These are phyloP conservation scores for Aplosporella prunicola DNA, from an alignment of 2,329 filamentous ascomycete species.

Conservation along the genomic window DNA sequence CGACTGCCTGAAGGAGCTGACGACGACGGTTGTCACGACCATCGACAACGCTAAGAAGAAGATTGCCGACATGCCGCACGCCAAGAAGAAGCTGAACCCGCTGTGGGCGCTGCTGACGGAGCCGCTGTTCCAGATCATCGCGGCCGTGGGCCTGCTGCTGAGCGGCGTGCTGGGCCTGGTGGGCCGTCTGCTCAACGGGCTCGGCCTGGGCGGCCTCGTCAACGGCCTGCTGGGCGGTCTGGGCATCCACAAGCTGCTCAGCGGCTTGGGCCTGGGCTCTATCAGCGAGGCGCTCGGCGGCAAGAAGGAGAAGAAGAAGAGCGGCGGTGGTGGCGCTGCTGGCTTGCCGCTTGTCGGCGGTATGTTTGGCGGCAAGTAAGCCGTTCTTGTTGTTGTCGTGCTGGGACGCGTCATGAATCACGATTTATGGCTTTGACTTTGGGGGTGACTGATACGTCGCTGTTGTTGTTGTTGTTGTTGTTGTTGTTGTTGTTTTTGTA, in stretches of 20 bases:
- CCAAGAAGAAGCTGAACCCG: conserved; percentile 89
- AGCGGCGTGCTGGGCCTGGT: conserved; percentile 78
- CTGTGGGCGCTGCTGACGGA: conserved; percentile 76
- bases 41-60: conserved; percentile 85
- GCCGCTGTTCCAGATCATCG: conserved; percentile 85
- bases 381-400: background rate
- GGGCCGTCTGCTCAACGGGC: conserved; percentile 66
- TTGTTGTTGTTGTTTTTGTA: too few relatives aligned
- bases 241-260: conserved; percentile 65
- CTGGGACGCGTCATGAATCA: too few relatives aligned
- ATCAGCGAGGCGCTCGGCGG: conserved; percentile 45
- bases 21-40: conserved; percentile 66
- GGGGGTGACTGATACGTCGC: too few relatives aligned
- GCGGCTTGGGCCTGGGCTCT: conserved; percentile 56
- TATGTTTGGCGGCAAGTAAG: conserved; percentile 36
- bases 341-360: conserved; percentile 40
- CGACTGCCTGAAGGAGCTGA: conserved; percentile 77
- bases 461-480: too few relatives aligned
- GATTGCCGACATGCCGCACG: conserved; percentile 84
- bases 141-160: conserved; percentile 74
- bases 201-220: conserved; percentile 73
- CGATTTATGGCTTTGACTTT: too few relatives aligned
- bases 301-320: conserved; percentile 45
- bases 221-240: conserved; percentile 69
- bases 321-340: conserved; percentile 26